Conservation (phyloP, 768 basidiomycete genomes). For the Nevesoporus exiguus region DNA sequence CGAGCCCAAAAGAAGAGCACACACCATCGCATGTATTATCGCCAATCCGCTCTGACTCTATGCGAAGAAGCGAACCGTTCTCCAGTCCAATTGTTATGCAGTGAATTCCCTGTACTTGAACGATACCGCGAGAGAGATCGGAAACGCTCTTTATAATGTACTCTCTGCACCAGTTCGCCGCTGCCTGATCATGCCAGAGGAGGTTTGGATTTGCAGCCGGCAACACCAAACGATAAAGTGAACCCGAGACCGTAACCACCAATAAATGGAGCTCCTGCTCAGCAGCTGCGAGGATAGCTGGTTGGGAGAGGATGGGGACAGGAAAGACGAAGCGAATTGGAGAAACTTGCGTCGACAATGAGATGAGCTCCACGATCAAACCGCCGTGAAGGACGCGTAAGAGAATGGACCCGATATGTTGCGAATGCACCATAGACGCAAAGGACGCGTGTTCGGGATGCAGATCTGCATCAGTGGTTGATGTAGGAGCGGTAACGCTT, state of each 20-base stretch:
- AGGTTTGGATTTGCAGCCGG: constrained; percentile 50
- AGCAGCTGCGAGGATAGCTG: constrained; percentile 54
- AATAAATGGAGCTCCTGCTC: constrained; percentile 62
- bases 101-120: constrained; percentile 66
- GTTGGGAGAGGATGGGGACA: constrained; percentile 58
- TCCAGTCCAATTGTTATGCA: constrained; percentile 59
- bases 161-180: constrained; percentile 61
- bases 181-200: constrained; percentile 55
- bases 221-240: constrained; percentile 69
- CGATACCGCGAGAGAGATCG: constrained; percentile 43
- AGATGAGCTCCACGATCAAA: constrained; percentile 70
- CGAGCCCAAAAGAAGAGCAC: constrained; percentile 22
- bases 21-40: constrained; percentile 57
- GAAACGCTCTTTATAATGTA: constrained; percentile 56
- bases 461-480: constrained; percentile 37
- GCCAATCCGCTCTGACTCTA: constrained; percentile 61
- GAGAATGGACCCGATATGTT: constrained; percentile 61
- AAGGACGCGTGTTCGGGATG: constrained; percentile 73
- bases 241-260: constrained; percentile 62
- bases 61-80: constrained; percentile 62
- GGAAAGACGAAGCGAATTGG: constrained; percentile 81
- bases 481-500: constrained; percentile 46
- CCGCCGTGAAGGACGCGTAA: constrained; percentile 73
- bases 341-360: constrained; percentile 60
- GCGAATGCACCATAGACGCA: constrained; percentile 54